Base-by-base conservation (phyloP, 106 monocot genomes). In the Gastrodia elata region DNA sequence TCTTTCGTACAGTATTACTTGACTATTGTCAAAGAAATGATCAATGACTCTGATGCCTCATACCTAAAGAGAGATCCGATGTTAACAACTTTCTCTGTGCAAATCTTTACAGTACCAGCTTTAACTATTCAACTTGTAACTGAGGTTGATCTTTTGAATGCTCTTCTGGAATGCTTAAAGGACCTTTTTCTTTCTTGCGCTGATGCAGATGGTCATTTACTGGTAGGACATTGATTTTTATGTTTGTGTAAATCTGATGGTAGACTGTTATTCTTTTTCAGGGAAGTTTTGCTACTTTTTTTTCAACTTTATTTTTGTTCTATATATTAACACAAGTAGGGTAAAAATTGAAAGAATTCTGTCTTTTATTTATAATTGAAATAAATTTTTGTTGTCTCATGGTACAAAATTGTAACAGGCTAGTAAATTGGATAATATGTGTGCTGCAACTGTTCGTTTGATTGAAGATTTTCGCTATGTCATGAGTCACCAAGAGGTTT, bases 71-170 rank as follows among this genome's bases (percentile, higher is more conserved):
- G 74, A 27, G 82, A 81, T 80, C 81, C 83, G 18, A 40, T 86
- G 64, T 10, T 98, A 70, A 33, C 79, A 15, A 83, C 83, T 55
- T 91, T 98, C 64, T 91, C 93, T 42, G 98, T 98, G 42, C 98
- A 98, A 82, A 86, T 98, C 64, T 89, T 98, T 73, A 98, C 98
- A 25, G 98, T 98, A 68, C 88, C 98, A 55, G 76, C 84, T 2
- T 72, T 98, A 70, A 87, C 90, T 49, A 69, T 76, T 4, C 59
- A 80, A 38, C 85, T 98, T 81, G 78, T 78, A 78, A 43, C 48
- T 33, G 78, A 78, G 78, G 72, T 78, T 25, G 72, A 78, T 73
- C 72, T 78, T 2, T 72, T 78, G 6, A 22, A 35, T 39, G 65
- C 67, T 13, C 78, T 78, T 26, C 35, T 78, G 1, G 72, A 72